These are phyloP conservation scores for Exophiala calicioides DNA, from an alignment of 2,329 filamentous ascomycete genomes.

Conservation along the genomic window DNA sequence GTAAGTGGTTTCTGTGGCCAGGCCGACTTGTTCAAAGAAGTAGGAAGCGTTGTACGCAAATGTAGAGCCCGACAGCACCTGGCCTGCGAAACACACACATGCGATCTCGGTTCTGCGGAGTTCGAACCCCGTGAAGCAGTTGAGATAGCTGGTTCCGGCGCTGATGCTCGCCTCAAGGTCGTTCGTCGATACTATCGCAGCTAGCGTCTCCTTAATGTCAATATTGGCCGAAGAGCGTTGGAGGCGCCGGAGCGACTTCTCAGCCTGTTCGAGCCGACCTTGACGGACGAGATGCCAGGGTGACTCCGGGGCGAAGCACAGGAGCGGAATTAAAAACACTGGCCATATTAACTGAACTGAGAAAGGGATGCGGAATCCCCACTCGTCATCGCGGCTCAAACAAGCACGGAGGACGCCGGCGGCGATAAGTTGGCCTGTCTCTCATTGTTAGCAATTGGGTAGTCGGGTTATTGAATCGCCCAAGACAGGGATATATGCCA, in stretches of 20 bases:
- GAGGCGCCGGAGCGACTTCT: conserved; percentile 30
- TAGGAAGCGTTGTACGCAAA: conserved; percentile 41
- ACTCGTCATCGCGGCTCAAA: conserved; percentile 20
- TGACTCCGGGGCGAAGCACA: conserved; percentile 33
- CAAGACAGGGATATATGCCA: too few species aligned
- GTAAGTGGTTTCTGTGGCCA: conserved; percentile 38
- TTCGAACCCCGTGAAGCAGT: conserved; percentile 38
- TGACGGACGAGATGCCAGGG: conserved; percentile 34
- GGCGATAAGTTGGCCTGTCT: conserved; percentile 36
- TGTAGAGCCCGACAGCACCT: conserved; percentile 39
- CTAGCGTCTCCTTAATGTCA: conserved; percentile 34
- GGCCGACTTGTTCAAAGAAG: conserved; percentile 45
- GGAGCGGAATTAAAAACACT: conserved; percentile 26
- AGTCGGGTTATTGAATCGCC: too few species aligned
- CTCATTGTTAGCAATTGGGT: too few species aligned
- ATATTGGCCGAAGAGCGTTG: conserved; percentile 25
- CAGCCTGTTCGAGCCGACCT: conserved; percentile 29
- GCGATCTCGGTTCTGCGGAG: conserved; percentile 46
- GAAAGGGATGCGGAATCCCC: conserved; percentile 33
- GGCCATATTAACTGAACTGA: conserved; percentile 32
- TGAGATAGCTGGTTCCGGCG: conserved; percentile 35
- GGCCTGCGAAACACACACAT: conserved; percentile 40
- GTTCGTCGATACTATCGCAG: conserved; percentile 43
- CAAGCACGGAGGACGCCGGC: conserved; percentile 33
- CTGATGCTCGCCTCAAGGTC: conserved; percentile 33